These are phyloP conservation scores for Cystobasidium slooffiae DNA, from an alignment of 1,284 basidiomycete species.

Conservation along the genomic window DNA sequence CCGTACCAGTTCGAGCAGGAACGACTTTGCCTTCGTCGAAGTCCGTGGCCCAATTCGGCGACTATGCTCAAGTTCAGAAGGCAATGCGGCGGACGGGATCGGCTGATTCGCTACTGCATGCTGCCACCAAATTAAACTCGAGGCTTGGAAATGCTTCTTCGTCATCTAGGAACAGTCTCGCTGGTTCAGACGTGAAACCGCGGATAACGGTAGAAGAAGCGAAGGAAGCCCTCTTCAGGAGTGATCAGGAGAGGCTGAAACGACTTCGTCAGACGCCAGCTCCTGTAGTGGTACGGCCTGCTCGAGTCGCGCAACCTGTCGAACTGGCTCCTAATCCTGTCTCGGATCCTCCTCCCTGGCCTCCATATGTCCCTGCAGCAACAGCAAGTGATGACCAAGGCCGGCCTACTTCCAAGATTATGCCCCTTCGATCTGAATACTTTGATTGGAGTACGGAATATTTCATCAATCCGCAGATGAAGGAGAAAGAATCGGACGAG, in stretches of 20 bases:
- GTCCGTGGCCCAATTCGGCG: constrained; percentile 30
- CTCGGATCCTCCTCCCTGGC: constrained; percentile 16
- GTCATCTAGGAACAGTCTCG: constrained; percentile 8
- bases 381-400: constrained; percentile 31
- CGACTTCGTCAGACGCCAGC: constrained; percentile 32
- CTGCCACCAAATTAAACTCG: constrained; percentile 6
- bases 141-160: constrained; percentile 3
- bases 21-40: constrained; percentile 25
- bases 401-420: constrained; percentile 1
- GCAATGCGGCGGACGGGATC: constrained; percentile 26
- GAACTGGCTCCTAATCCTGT: constrained; percentile 34
- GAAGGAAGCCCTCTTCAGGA: constrained; percentile 34
- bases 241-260: constrained; percentile 30
- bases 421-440: constrained; percentile 88
- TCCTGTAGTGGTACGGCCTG: constrained; percentile 33
- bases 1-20: not conserved
- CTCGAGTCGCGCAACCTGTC: constrained; percentile 18
- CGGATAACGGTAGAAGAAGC: constrained; percentile 33
- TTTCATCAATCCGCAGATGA: constrained; percentile 98
- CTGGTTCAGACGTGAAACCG: not conserved
- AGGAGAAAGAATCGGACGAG: constrained; percentile 92
- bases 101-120: constrained; percentile 28
- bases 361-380: constrained; percentile 13
- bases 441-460: constrained; percentile 98
- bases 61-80: constrained; percentile 9